Conservation (phyloP, 1,284 basidiomycete genomes). For the Irpex lacteus region DNA sequence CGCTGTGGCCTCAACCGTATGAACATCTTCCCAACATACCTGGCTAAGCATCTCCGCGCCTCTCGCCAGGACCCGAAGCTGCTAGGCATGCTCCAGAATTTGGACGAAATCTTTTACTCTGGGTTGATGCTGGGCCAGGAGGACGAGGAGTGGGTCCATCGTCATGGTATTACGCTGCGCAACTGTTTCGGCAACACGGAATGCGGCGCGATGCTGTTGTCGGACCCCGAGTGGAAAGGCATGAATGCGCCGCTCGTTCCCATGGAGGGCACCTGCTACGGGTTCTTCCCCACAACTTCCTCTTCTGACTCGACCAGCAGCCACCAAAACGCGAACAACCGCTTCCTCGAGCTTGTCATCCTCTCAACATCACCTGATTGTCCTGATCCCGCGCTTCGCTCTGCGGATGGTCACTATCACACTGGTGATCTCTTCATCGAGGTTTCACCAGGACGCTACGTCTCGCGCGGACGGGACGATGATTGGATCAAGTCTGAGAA, state of each 20-base stretch:
- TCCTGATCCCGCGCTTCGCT: conserved; percentile 55
- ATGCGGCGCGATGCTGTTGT: conserved; percentile 62
- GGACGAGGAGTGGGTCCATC: conserved; percentile 63
- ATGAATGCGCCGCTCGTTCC: conserved; percentile 45
- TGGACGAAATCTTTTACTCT: conserved; percentile 61
- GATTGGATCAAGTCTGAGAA: conserved; percentile 80
- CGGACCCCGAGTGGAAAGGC: conserved; percentile 24
- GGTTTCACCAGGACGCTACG: conserved; percentile 48
- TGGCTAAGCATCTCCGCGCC: conserved; percentile 57
- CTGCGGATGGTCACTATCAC: conserved; percentile 63
- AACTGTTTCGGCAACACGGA: conserved; percentile 76
- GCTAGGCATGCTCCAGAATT: conserved; percentile 47
- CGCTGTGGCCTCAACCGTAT: conserved; percentile 66
- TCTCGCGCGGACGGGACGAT: conserved; percentile 67
- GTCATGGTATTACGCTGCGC: conserved; percentile 55
- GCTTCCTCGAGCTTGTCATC: conserved; percentile 63
- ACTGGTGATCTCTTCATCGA: conserved; percentile 74
- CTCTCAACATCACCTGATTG: conserved; percentile 62
- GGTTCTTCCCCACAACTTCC: conserved; percentile 51
- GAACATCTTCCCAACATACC: conserved; percentile 67
- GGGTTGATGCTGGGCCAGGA: conserved; percentile 60
- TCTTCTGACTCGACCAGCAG: conserved; percentile 33
- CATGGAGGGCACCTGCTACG: conserved; percentile 54
- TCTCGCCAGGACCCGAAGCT: conserved; percentile 61
- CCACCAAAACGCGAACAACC: conserved; percentile 48